Evolutionary conservation across 148 eudicot species (phyloP).

Genomic region (Heliosperma pusillum): DNA sequence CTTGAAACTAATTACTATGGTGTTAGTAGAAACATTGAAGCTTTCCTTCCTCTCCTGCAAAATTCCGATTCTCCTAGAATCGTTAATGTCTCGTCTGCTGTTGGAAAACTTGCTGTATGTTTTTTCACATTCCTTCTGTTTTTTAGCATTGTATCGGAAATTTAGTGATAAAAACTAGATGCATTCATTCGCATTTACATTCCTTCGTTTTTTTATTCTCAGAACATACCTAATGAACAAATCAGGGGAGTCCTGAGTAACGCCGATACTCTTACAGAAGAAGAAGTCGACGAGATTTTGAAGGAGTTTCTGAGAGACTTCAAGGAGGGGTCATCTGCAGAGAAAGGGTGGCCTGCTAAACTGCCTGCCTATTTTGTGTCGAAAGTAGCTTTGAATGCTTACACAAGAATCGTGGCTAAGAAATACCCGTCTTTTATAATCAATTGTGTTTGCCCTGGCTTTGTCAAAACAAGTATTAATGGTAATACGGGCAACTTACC

Average conservation of each 20-base stretch:
- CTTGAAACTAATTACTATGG: constrained; percentile 50
- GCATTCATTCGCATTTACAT: background rate
- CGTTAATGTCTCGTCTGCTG: constrained; percentile 41
- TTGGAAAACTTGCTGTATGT: constrained; percentile 39
- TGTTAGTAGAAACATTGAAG: constrained; percentile 37
- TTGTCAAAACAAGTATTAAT: constrained; percentile 38
- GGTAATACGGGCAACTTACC: constrained; percentile 21
- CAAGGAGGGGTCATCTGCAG: constrained; percentile 20
- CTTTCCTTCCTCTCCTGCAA: constrained; percentile 48
- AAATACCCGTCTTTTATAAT: constrained; percentile 31
- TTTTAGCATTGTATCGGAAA: too few relatives aligned
- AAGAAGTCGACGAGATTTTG: constrained; percentile 33
- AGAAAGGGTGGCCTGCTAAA: constrained; percentile 32
- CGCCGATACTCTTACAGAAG: constrained; percentile 41
- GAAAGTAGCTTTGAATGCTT: constrained; percentile 41
- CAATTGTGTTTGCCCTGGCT: constrained; percentile 51
- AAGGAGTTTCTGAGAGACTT: constrained; percentile 36
- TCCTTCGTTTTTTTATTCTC: background rate
- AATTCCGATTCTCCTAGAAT: constrained; percentile 52
- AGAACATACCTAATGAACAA: constrained; percentile 30
- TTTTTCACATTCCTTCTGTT: background rate
- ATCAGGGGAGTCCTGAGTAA: constrained; percentile 27
- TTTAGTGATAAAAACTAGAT: background rate
- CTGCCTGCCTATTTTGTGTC: constrained; percentile 29
- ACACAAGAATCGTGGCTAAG: constrained; percentile 41